Evolutionary conservation across 192 early-diverging fungal species (phyloP).

Genomic region (Coemansia sp.): DNA sequence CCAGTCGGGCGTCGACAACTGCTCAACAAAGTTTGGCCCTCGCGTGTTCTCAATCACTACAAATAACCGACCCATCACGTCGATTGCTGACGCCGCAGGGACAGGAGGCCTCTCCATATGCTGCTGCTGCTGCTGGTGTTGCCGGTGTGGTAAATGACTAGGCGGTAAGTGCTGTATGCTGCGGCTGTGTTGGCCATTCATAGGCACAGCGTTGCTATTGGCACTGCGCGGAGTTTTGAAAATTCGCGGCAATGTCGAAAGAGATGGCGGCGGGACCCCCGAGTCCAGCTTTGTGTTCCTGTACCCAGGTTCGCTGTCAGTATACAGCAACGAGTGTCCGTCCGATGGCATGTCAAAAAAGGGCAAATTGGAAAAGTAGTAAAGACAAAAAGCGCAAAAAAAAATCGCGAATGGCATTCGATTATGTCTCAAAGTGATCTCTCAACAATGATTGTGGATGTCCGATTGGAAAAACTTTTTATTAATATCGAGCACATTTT

Average conservation of each 20-base stretch:
- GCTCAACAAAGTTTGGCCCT: slow-evolving; percentile 10
- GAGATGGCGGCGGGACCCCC: slow-evolving; percentile 25
- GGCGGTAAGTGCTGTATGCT: neutral
- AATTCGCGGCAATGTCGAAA: slow-evolving; percentile 10
- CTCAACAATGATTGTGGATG: too few relatives aligned
- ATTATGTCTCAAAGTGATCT: too few relatives aligned
- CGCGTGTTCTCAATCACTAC: slow-evolving; percentile 3
- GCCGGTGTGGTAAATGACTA: neutral
- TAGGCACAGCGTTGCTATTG: neutral
- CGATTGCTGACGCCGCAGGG: neutral
- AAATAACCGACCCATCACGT: neutral
- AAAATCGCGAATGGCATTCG: too few relatives aligned
- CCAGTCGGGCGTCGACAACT: slow-evolving; percentile 27
- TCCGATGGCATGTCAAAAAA: slow-evolving; percentile 12
- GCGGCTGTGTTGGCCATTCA: neutral
- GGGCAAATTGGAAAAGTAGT: neutral
- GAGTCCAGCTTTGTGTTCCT: slow-evolving; percentile 13
- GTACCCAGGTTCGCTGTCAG: slow-evolving; percentile 32
- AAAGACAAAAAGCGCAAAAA: too few relatives aligned
- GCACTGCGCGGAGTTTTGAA: neutral
- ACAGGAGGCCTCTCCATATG: neutral
- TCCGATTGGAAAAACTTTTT: too few relatives aligned
- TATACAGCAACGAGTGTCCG: slow-evolving; percentile 13
- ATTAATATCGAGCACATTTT: too few relatives aligned
- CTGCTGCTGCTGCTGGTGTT: neutral